Base-by-base conservation (phyloP, 225 moss, liverwort and hornwort species). In the Straminergon stramineum region DNA sequence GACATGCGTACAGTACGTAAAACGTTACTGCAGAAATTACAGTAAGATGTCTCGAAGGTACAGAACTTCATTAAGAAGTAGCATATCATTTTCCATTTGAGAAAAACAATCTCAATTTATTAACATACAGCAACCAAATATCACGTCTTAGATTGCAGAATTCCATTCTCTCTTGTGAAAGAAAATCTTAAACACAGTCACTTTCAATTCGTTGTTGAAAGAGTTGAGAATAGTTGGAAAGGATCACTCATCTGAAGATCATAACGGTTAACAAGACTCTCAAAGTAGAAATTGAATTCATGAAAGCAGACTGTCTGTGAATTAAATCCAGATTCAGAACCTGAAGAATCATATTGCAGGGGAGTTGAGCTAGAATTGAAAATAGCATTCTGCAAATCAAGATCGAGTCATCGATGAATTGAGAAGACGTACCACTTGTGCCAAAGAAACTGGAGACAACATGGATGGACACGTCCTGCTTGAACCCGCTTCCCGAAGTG, bases 371-470 rank as follows among this genome's bases (percentile, higher is more conserved):
- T 77, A 57, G 34, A 57, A 66, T 55, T 83, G 61, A 73, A 11
- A 39, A 67, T 32, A 63, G 27, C 68, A 48, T 64, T 65, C 57
- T 60, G 61, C 66, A 77, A 77, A 43, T 67, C 30, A 53, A 65
- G 64, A 66, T 89, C 43, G 60, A 79, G 28, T 53, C 53, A 70
- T 86, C 16, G 55, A 56, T 15, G 10, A 37, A 24, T 56, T 26
- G 24, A 37, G 69, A 69, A 68, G 37, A 81, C 60, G 56, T 90
- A 92, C 93, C 93, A 74, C 92, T 87, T 63, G 90, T 58, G 87
- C 92, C 93, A 21, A 93, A 93, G 90, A 93, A 93, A 65, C 84
- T 92, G 71, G 93, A 92, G 90, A 83, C 76, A 71, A 92, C 89
- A 60, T 92, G 86, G 37, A 64, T 52, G 26, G 90, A 90, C 55